These are phyloP conservation scores for Naganishia sp. DNA, from an alignment of 1,284 basidiomycete species.

Conservation along the genomic window DNA sequence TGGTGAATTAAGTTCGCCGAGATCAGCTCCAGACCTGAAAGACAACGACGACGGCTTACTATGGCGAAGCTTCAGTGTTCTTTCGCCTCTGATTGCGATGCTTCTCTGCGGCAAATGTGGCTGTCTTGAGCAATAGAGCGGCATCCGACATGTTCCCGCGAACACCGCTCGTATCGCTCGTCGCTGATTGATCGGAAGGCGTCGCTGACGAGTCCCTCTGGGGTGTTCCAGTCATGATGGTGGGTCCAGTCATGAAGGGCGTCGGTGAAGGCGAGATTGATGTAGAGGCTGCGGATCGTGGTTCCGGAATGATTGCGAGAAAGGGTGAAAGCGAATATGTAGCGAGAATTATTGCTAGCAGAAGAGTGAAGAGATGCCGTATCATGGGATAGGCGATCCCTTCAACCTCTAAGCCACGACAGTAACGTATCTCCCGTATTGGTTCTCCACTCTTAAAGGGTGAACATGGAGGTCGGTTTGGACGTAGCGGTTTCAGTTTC, in stretches of 20 bases:
- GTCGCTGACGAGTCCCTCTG: neutral
- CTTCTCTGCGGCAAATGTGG: slow-evolving; percentile 54
- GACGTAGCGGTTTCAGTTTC: neutral
- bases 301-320: neutral
- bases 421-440: neutral
- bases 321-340: neutral
- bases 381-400: slow-evolving; percentile 12
- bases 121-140: slow-evolving; percentile 44
- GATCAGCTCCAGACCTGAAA: neutral
- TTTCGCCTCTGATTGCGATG: slow-evolving; percentile 53
- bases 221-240: neutral
- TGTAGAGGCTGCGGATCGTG: neutral
- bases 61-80: slow-evolving; percentile 52
- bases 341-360: neutral
- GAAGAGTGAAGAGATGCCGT: slow-evolving; percentile 6
- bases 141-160: slow-evolving; percentile 32
- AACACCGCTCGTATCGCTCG: neutral
- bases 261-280: neutral
- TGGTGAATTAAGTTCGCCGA: too few relatives aligned
- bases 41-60: slow-evolving; percentile 38
- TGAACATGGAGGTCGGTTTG: neutral
- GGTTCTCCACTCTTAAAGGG: neutral
- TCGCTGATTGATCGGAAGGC: slow-evolving; percentile 2
- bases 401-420: neutral
- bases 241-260: neutral